These are phyloP conservation scores for Trametes coccinea DNA, from an alignment of 768 basidiomycete genomes.

Conservation along the genomic window DNA sequence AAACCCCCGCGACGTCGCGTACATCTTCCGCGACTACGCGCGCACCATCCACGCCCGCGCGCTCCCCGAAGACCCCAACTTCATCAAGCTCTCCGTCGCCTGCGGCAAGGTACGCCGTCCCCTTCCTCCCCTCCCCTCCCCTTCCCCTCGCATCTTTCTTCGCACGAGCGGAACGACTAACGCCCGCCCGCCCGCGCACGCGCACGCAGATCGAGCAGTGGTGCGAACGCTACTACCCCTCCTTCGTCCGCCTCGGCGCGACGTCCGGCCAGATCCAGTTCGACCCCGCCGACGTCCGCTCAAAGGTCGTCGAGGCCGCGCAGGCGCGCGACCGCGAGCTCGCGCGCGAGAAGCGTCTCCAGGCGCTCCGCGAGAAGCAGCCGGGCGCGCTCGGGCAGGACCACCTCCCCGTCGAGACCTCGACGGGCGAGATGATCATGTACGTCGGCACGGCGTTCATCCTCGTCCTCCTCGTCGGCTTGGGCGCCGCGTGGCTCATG, in stretches of 20 bases:
- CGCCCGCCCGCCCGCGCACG: too few species aligned
- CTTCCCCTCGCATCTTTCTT: not conserved
- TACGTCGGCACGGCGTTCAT: slow-evolving; percentile 33
- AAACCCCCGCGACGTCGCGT: slow-evolving; percentile 88
- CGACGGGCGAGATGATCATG: slow-evolving; percentile 29
- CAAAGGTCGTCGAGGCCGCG: slow-evolving; percentile 47
- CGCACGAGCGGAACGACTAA: not conserved
- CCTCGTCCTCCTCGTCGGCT: slow-evolving; percentile 31
- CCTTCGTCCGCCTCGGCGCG: slow-evolving; percentile 61
- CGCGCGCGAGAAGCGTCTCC: slow-evolving; percentile 34
- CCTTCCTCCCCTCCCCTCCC: too few species aligned
- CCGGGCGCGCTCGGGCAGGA: slow-evolving; percentile 1
- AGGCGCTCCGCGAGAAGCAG: slow-evolving; percentile 19
- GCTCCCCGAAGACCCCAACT: slow-evolving; percentile 80
- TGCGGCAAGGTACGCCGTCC: slow-evolving; percentile 81
- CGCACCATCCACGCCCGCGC: slow-evolving; percentile 83
- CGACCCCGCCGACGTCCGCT: slow-evolving; percentile 57
- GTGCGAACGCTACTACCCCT: slow-evolving; percentile 92
- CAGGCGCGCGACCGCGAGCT: slow-evolving; percentile 41
- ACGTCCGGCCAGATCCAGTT: slow-evolving; percentile 30
- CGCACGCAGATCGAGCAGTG: slow-evolving; percentile 80
- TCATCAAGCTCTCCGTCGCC: slow-evolving; percentile 76
- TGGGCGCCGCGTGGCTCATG: slow-evolving; percentile 28
- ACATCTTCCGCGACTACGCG: slow-evolving; percentile 82
- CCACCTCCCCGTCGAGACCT: not conserved